phyloP scores from a whole-genome alignment of 1,284 basidiomycete genomes.

The Rhodotorula sp. region DNA sequence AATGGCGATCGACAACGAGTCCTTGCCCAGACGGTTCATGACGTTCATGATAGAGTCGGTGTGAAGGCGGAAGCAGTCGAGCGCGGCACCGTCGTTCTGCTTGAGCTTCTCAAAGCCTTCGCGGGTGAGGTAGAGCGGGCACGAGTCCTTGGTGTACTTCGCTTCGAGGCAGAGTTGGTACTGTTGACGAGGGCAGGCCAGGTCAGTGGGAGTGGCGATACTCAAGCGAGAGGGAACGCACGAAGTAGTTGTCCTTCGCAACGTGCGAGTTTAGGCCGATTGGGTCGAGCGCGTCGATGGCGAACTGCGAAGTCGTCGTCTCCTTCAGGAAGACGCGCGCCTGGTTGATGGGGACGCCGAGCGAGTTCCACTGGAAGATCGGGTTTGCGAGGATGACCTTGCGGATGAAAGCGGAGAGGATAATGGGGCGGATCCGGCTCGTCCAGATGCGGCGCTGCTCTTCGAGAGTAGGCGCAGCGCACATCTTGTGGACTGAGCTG shows the following conservation, averaged over 20 bases:
- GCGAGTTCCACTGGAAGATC: constrained; percentile 74
- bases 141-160: constrained; percentile 34
- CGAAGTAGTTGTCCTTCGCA: constrained; percentile 40
- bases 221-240: background rate
- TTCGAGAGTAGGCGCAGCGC: constrained; percentile 57
- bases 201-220: too few species aligned
- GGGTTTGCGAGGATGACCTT: constrained; percentile 55
- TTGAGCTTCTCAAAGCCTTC: constrained; percentile 63
- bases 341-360: constrained; percentile 73
- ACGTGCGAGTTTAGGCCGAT: constrained; percentile 56
- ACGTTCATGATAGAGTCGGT: constrained; percentile 73
- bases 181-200: constrained; percentile 53
- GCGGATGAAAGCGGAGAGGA: constrained; percentile 66
- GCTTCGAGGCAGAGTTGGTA: constrained; percentile 56
- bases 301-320: constrained; percentile 54
- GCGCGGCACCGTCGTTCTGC: constrained; percentile 54
- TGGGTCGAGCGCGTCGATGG: constrained; percentile 60
- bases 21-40: constrained; percentile 50
- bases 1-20: constrained; percentile 63
- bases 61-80: constrained; percentile 70
- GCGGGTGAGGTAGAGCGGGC: constrained; percentile 67
- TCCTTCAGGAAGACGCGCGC: constrained; percentile 60
- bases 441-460: constrained; percentile 69
- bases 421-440: constrained; percentile 60
- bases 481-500: constrained; percentile 60